These are phyloP conservation scores for Cyberlindnera sargentensis DNA, from an alignment of 805 yeast species.

Conservation along the genomic window DNA sequence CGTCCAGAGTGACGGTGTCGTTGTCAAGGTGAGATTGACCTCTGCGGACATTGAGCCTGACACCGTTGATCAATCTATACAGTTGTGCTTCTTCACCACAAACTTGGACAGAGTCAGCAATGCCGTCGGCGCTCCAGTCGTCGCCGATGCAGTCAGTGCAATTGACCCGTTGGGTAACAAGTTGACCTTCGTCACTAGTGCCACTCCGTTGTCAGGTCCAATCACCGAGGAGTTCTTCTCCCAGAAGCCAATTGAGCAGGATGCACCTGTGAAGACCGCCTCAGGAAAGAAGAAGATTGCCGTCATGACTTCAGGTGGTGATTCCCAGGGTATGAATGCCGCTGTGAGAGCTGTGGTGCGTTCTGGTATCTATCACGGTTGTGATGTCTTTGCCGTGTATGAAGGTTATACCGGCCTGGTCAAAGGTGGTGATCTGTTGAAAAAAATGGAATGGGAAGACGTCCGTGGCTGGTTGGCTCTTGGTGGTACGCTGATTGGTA, in stretches of 20 bases:
- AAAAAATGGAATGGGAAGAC: slow-evolving; percentile 84
- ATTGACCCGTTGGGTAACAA: slow-evolving; percentile 62
- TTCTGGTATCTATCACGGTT: slow-evolving; percentile 78
- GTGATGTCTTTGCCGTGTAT: slow-evolving; percentile 85
- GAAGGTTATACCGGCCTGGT: slow-evolving; percentile 96
- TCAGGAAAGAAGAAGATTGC: slow-evolving; percentile 52
- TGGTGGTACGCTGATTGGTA: slow-evolving; percentile 96
- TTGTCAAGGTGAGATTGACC: slow-evolving; percentile 38
- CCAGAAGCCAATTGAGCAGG: slow-evolving; percentile 1
- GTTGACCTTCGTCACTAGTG: slow-evolving; percentile 29
- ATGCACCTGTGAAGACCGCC: not conserved
- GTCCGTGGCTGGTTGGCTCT: slow-evolving; percentile 89
- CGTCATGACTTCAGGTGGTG: slow-evolving; percentile 98
- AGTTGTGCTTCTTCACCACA: slow-evolving; percentile 35
- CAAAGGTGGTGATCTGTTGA: slow-evolving; percentile 72
- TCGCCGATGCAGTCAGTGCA: slow-evolving; percentile 21
- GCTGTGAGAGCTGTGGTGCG: slow-evolving; percentile 93
- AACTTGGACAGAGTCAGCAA: slow-evolving; percentile 26
- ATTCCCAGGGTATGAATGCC: slow-evolving; percentile 98
- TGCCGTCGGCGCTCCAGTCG: slow-evolving; percentile 13
- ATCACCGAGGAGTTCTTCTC: slow-evolving; percentile 14
- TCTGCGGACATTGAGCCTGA: slow-evolving; percentile 17
- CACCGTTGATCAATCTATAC: slow-evolving; percentile 27
- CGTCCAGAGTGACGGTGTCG: slow-evolving; percentile 37
- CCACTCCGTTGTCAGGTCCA: slow-evolving; percentile 16